phyloP scores from a whole-genome alignment of 306 rosid species.

The Fragaria iinumae region DNA sequence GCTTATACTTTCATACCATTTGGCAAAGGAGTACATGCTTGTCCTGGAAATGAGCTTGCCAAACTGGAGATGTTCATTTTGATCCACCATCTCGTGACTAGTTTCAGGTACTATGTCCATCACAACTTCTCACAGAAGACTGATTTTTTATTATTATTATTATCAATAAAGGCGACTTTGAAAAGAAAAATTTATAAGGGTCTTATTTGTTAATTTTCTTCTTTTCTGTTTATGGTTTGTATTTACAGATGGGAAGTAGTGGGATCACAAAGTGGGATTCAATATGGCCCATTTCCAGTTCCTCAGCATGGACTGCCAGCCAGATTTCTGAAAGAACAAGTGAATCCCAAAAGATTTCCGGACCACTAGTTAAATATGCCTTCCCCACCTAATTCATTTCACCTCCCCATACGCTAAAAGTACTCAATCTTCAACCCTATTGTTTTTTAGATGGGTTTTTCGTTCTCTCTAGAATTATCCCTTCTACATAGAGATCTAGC shows the following conservation, averaged over 20 bases:
- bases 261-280: constrained; percentile 60
- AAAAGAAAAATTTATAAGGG: background rate
- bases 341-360: constrained; percentile 18
- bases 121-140: background rate
- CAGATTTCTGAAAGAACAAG: constrained; percentile 62
- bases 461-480: background rate
- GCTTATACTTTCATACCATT: constrained; percentile 87
- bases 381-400: constrained; percentile 10
- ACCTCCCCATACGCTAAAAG: constrained; percentile 11
- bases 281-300: constrained; percentile 88
- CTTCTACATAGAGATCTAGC: background rate
- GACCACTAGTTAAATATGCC: constrained; percentile 12
- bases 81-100: constrained; percentile 70
- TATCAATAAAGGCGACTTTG: background rate
- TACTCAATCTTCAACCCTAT: background rate
- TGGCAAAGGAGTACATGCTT: constrained; percentile 83
- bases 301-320: constrained; percentile 77
- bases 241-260: constrained; percentile 78
- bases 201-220: background rate
- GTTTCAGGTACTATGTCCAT: constrained; percentile 47
- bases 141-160: too few species aligned
- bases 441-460: constrained; percentile 17
- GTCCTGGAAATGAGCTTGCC: constrained; percentile 94
- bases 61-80: constrained; percentile 69
- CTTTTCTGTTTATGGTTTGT: background rate